These are phyloP conservation scores for Kandelia obovata DNA, from an alignment of 345 rosid species.

Conservation along the genomic window DNA sequence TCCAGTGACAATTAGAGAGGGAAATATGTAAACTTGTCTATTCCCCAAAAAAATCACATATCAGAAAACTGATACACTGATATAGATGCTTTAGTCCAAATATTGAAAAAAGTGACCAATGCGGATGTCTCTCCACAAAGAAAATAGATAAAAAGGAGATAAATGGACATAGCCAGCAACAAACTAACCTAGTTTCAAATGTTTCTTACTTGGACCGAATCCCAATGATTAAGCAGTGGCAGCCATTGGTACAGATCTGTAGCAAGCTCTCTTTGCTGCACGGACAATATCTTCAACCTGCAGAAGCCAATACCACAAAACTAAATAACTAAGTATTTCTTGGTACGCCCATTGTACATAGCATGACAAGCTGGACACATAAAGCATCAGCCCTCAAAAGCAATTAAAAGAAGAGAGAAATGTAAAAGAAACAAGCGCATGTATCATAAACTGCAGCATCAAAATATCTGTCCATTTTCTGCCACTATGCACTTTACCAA, in stretches of 20 bases:
- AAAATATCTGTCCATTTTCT: neutral
- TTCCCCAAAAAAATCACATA: constrained; percentile 6
- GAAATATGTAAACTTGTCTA: constrained; percentile 6
- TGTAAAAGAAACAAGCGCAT: too few species aligned
- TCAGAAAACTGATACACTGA: neutral
- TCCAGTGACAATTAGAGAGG: constrained; percentile 16
- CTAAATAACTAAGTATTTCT: constrained; percentile 2
- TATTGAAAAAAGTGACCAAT: neutral
- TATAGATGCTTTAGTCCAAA: too few species aligned
- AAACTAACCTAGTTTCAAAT: constrained; percentile 6
- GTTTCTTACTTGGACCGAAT: neutral
- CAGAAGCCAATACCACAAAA: constrained; percentile 14
- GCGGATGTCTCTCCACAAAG: too few species aligned
- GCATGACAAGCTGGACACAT: constrained; percentile 2
- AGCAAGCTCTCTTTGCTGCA: constrained; percentile 62
- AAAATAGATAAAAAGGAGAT: neutral
- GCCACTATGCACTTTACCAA: too few species aligned
- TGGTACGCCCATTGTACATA: too few species aligned
- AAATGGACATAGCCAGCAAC: neutral
- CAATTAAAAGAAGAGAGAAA: neutral
- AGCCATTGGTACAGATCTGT: constrained; percentile 36
- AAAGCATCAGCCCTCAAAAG: constrained; percentile 50
- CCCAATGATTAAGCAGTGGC: constrained; percentile 12
- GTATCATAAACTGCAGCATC: neutral
- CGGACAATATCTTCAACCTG: constrained; percentile 64